Base-by-base conservation (phyloP, 1,284 basidiomycete genomes). In the Ustilago hordei region DNA sequence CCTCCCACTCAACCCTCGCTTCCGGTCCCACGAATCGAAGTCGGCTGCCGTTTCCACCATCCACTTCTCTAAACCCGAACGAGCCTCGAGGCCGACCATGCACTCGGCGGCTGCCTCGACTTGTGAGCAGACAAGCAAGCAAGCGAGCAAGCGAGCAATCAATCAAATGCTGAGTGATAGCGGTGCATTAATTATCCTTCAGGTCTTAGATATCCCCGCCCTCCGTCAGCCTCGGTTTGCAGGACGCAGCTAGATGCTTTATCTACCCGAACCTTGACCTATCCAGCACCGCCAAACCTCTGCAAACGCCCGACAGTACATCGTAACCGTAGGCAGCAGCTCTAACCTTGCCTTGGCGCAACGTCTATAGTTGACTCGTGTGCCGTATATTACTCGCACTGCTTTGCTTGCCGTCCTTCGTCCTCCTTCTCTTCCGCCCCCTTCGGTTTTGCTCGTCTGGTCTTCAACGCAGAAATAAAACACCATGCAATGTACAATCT, bases 211-310 rank as follows among this genome's bases (percentile, higher is more conserved):
- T 39, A 11, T 50, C 48, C 48, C 48, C 48, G 48, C 48, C 6
- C 48, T 50, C 12, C 4, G 2, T 3, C n/a, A 28, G 19, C 23
- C 23, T 28, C 23, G 23, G 23, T 28, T 28, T 3, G 23, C 3
- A 28, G 23, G 23, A 28, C 23, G 23, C 23, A 28, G 23, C 23
- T 28, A 28, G 23, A 28, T 17, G 11, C 39, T 41, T 41, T 38
- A 38, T n/a, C 52, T 12, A 47, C 48, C 48, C 48, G 17, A 50
- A 48, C 7, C 45, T 19, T 48, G 11, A 53, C 50, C 50, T 31
- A 17, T 41, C 39, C 39, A 41, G 12, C 15, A 41, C 6, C 15
- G 39, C 1, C 39, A 28, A 28, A 41, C 39, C 39, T 41, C 39
- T 41, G 39, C 39, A 41, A 41, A 12, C 6, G 39, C 39, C 13